phyloP scores from a whole-genome alignment of 2,329 filamentous ascomycete genomes.

The Aspergillus versicolor region DNA sequence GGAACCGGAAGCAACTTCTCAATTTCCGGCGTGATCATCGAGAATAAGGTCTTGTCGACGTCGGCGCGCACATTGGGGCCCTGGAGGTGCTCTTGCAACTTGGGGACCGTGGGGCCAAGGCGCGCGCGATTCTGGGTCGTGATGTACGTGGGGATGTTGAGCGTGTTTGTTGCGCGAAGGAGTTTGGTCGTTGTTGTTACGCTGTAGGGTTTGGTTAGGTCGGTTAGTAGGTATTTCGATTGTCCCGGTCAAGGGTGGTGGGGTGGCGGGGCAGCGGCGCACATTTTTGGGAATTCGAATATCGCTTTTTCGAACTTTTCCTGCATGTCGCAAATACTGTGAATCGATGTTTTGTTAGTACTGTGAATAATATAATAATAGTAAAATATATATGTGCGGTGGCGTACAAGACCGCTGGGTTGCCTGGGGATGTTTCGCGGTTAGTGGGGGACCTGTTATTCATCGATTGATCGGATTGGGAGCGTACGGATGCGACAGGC shows the following conservation, averaged over 20 bases:
- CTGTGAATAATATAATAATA: not conserved
- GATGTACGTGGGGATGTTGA: slow-evolving; percentile 72
- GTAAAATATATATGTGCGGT: not conserved
- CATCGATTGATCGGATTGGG: slow-evolving; percentile 12
- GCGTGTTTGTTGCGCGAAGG: slow-evolving; percentile 54
- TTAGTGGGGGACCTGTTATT: not conserved
- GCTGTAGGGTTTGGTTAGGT: slow-evolving; percentile 38
- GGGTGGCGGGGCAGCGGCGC: slow-evolving; percentile 16
- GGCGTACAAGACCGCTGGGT: slow-evolving; percentile 49
- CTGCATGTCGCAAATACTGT: slow-evolving; percentile 88
- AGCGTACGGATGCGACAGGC: slow-evolving; percentile 30
- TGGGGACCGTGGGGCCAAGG: slow-evolving; percentile 76
- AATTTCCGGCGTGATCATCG: slow-evolving; percentile 76
- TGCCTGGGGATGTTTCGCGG: slow-evolving; percentile 30
- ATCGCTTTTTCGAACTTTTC: slow-evolving; percentile 87
- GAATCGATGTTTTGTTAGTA: not conserved
- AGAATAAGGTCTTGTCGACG: slow-evolving; percentile 86
- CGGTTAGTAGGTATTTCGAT: not conserved
- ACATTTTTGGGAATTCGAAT: slow-evolving; percentile 81
- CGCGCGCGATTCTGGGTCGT: slow-evolving; percentile 81
- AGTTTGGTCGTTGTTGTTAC: slow-evolving; percentile 68
- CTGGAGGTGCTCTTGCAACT: slow-evolving; percentile 58
- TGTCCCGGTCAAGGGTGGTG: too few species aligned
- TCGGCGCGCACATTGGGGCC: slow-evolving; percentile 52
- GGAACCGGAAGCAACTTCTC: slow-evolving; percentile 35